Evolutionary conservation across 768 basidiomycete genomes (phyloP), one percentile per base, ranked within the genome.

Genomic region (Boletus rubropictus): DNA sequence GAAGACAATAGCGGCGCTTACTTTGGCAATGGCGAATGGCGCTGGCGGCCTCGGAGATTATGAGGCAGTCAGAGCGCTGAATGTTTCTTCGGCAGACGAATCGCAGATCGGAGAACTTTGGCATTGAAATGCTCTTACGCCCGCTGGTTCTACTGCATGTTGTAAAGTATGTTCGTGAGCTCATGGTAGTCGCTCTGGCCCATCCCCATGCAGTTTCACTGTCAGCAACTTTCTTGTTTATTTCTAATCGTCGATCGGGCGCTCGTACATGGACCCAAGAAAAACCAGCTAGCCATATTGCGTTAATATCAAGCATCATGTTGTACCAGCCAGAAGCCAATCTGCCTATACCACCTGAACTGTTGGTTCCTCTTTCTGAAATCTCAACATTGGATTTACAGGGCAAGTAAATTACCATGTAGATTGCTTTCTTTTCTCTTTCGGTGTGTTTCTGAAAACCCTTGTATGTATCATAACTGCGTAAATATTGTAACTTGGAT

Each of bases 1-100:
- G 53, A 82, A 80, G 56, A 78, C 77, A 14, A 70, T 83, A 41
- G 80, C 80, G 15, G 79, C 78, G 15, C 70, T 83, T 25, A 71
- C 69, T 27, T 63, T 84, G 3, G 80, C 79, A 15, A 72, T 84
- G 67, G 81, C 82, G 11, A 82, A 76, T 50, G 82, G 81, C 34
- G 81, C 81, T 9, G 80, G 77, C 5, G 73, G 79, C 22, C 59
- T 84, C 32, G 72, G 72, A 43, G 81, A 84, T 56, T 83, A 82
- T 46, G 67, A 69, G 44, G 72, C 75, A 2, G 66, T 79, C 29
- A 71, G 69, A 46, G 64, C 66, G 27, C 54, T 71, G 34, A 67
- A 78, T 38, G 45, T 44, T 46, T 53, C 62, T 18, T 51, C 54
- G 18, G 50, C 48, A 49, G 74, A 77, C 40, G 72, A 68, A 48